Percentiles rank a stretch among this genome's conserved stretches.
phyloP scores from a whole-genome alignment of 2,329 filamentous ascomycete species.

The Monosporascus sp. region DNA sequence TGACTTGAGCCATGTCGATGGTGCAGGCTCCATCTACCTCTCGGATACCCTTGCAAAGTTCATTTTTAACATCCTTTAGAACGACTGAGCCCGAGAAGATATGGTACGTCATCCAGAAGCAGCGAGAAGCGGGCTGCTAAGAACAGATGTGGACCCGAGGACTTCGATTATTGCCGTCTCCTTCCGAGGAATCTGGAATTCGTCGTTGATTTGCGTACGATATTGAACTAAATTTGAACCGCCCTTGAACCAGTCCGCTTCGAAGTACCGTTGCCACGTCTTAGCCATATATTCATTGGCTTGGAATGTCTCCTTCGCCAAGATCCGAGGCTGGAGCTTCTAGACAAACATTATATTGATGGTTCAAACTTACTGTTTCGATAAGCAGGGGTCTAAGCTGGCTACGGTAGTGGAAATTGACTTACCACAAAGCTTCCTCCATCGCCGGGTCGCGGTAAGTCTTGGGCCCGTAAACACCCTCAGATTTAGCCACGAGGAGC shows the following conservation, averaged over 20 bases:
- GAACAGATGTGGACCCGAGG: slow-evolving; percentile 3
- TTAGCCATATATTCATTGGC: slow-evolving; percentile 11
- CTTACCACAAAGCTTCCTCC: slow-evolving; percentile 16
- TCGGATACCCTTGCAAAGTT: slow-evolving; percentile 2
- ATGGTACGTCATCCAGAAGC: slow-evolving; percentile 12
- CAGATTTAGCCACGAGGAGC: slow-evolving; percentile 11
- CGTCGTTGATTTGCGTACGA: slow-evolving; percentile 7
- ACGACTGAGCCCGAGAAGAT: slow-evolving; percentile 16
- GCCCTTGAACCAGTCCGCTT: slow-evolving; percentile 1
- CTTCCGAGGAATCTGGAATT: background rate
- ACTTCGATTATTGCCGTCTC: slow-evolving; percentile 11
- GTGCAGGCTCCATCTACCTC: slow-evolving; percentile 1
- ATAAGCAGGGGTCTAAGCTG: too few species aligned
- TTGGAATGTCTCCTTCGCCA: slow-evolving; percentile 4
- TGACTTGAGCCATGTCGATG: slow-evolving; percentile 7
- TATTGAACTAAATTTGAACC: slow-evolving; percentile 4
- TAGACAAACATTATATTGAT: slow-evolving; percentile 7
- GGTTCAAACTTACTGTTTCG: slow-evolving; percentile 9
- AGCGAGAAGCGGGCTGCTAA: slow-evolving; percentile 6
- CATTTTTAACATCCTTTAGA: slow-evolving; percentile 11
- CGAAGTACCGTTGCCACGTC: slow-evolving; percentile 11
- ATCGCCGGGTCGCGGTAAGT: slow-evolving; percentile 13
- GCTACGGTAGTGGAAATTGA: background rate
- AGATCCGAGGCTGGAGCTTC: slow-evolving; percentile 2
- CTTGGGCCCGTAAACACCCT: slow-evolving; percentile 14